Evolutionary conservation across 768 basidiomycete genomes (phyloP).

Genomic region (Pleurotus eryngii): DNA sequence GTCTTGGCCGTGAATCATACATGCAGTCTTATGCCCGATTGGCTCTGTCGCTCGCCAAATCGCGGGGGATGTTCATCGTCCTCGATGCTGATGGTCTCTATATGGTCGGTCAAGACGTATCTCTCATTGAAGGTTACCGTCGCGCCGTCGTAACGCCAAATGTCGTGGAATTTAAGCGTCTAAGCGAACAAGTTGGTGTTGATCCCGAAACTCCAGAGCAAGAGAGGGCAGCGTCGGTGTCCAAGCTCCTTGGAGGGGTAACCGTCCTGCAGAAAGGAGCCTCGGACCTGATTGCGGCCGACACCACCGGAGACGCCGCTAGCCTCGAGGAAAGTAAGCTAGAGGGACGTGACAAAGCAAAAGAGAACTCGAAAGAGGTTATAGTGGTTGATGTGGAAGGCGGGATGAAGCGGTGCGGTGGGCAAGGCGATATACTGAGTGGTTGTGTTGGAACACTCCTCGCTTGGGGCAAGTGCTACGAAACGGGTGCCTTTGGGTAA

Average conservation of each 20-base stretch:
- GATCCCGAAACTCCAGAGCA: conserved; percentile 47
- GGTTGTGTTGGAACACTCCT: conserved; percentile 86
- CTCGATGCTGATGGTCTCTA: conserved; percentile 93
- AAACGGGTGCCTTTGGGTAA: conserved; percentile 81
- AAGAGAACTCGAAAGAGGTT: conserved; percentile 54
- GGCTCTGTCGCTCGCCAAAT: conserved; percentile 72
- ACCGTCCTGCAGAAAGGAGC: conserved; percentile 89
- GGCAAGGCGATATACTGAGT: conserved; percentile 92
- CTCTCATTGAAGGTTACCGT: conserved; percentile 78
- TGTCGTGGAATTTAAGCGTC: conserved; percentile 84
- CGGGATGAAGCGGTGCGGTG: conserved; percentile 89
- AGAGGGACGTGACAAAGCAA: conserved; percentile 40
- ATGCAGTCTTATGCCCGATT: conserved; percentile 83
- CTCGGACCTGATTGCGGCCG: conserved; percentile 76
- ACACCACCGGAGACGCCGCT: conserved; percentile 57
- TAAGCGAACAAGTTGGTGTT: conserved; percentile 73
- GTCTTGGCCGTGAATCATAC: conserved; percentile 85
- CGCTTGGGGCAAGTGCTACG: conserved; percentile 95
- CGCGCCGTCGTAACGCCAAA: conserved; percentile 92
- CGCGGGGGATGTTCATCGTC: conserved; percentile 81
- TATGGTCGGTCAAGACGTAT: conserved; percentile 73
- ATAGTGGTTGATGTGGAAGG: conserved; percentile 69
- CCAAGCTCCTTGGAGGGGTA: conserved; percentile 76
- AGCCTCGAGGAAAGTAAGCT: conserved; percentile 41
- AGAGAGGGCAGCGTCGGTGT: conserved; percentile 67